A percentile compares a stretch with the other conserved stretches of the same genome.
Evolutionary conservation across 768 basidiomycete species (phyloP).

Genomic region (Artomyces pyxidatus): DNA sequence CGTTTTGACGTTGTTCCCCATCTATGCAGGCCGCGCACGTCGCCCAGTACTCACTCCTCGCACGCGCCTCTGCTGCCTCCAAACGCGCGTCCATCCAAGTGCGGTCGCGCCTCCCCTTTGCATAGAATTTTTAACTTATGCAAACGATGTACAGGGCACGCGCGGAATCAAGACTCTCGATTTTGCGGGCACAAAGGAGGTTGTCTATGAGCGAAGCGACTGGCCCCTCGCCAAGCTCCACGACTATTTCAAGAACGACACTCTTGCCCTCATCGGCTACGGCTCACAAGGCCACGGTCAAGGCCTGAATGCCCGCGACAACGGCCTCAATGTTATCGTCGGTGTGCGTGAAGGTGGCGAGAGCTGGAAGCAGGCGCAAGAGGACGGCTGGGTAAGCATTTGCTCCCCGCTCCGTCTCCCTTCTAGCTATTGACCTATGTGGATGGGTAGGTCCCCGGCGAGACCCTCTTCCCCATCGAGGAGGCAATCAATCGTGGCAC

Average conservation of each 20-base stretch:
- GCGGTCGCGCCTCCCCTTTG: constrained; percentile 1
- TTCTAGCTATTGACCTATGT: constrained; percentile 1
- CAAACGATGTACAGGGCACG: constrained; percentile 30
- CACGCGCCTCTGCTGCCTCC: constrained; percentile 28
- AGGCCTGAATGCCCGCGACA: constrained; percentile 97
- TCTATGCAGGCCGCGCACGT: constrained; percentile 36
- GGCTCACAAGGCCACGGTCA: constrained; percentile 99
- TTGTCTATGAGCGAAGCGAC: constrained; percentile 92
- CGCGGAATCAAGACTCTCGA: constrained; percentile 93
- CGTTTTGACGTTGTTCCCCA: no score
- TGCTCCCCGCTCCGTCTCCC: background rate
- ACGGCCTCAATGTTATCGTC: constrained; percentile 96
- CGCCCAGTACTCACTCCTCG: constrained; percentile 63
- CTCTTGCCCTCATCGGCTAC: constrained; percentile 97
- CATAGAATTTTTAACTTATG: background rate
- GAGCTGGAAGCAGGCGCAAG: constrained; percentile 91
- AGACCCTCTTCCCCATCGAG: constrained; percentile 97
- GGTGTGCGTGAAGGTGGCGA: constrained; percentile 97
- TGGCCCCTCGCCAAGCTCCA: constrained; percentile 98
- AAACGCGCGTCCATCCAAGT: constrained; percentile 14
- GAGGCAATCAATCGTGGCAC: constrained; percentile 94
- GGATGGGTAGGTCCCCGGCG: constrained; percentile 69
- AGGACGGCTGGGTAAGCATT: constrained; percentile 87
- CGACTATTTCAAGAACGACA: constrained; percentile 99
- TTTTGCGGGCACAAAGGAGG: constrained; percentile 91